Percentiles rank a stretch among this genome's conserved stretches.
phyloP scores from a whole-genome alignment of 1,284 basidiomycete genomes.

The Rhodotorula glutinis region DNA sequence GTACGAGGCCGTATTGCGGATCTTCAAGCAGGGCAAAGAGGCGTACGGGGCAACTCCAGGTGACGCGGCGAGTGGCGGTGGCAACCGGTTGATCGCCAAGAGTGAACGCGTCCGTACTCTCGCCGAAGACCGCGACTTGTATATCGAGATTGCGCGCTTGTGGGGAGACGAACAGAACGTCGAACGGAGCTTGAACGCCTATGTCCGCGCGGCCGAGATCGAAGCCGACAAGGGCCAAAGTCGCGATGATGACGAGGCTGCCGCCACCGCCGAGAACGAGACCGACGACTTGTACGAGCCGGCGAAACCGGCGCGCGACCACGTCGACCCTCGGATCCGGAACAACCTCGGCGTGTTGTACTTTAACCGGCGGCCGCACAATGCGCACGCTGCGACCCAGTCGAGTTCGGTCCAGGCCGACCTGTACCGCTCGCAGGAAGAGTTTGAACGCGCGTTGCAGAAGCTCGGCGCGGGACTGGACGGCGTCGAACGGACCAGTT shows the following conservation, averaged over 20 bases:
- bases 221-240: slow-evolving; percentile 51
- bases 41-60: slow-evolving; percentile 27
- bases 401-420: slow-evolving; percentile 49
- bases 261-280: slow-evolving; percentile 58
- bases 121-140: slow-evolving; percentile 73
- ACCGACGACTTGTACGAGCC: slow-evolving; percentile 38
- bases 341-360: slow-evolving; percentile 75
- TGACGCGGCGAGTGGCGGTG: not conserved
- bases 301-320: slow-evolving; percentile 30
- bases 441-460: slow-evolving; percentile 54
- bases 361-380: slow-evolving; percentile 59
- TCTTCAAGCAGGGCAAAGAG: slow-evolving; percentile 55
- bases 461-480: slow-evolving; percentile 52
- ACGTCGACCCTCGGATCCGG: slow-evolving; percentile 60
- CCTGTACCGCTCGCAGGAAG: slow-evolving; percentile 53
- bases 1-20: slow-evolving; percentile 69
- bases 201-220: slow-evolving; percentile 67
- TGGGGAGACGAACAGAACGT: slow-evolving; percentile 73
- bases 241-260: slow-evolving; percentile 48
- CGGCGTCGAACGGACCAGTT: slow-evolving; percentile 42
- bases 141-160: slow-evolving; percentile 76
- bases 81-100: slow-evolving; percentile 16
- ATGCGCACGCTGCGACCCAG: not conserved
- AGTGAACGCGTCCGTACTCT: slow-evolving; percentile 50
- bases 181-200: slow-evolving; percentile 67